Evolutionary conservation across 495 filamentous ascomycete genomes (phyloP).

Genomic region (Articulospora tetracladia): DNA sequence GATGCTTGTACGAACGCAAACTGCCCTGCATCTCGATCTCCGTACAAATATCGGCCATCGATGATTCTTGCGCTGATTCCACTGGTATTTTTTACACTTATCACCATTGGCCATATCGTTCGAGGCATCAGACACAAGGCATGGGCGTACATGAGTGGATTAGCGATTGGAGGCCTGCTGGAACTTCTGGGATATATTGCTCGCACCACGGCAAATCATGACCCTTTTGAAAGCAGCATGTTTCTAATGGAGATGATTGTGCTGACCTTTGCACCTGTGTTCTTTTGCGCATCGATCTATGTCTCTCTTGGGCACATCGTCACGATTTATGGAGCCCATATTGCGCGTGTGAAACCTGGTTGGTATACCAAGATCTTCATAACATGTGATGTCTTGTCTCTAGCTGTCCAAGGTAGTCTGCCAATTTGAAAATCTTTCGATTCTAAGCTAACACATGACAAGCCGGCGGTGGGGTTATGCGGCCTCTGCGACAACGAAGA

Average conservation of each 20-base stretch:
- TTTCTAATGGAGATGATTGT: conserved; percentile 30
- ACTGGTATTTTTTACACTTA: not conserved
- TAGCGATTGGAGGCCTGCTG: conserved; percentile 14
- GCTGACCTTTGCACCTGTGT: conserved; percentile 60
- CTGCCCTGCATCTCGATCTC: not conserved
- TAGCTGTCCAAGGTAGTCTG: conserved; percentile 49
- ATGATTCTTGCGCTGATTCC: not conserved
- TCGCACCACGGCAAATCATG: conserved; percentile 30
- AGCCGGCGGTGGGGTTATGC: conserved; percentile 52
- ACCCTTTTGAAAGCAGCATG: conserved; percentile 29
- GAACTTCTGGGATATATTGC: conserved; percentile 35
- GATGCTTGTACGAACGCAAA: not conserved
- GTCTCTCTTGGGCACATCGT: conserved; percentile 58
- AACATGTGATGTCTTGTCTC: conserved; percentile 55
- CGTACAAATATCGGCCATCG: not conserved
- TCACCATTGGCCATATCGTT: not conserved
- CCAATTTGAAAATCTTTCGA: not conserved
- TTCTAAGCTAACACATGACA: not conserved
- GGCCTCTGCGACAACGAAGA: conserved; percentile 37
- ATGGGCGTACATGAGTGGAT: not conserved
- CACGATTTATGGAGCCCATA: conserved; percentile 48
- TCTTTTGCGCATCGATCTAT: conserved; percentile 58
- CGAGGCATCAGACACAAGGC: not conserved
- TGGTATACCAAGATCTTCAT: conserved; percentile 47
- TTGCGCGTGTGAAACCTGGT: conserved; percentile 54